These are phyloP conservation scores for Candida saitoana DNA, from an alignment of 805 yeast genomes.

Conservation along the genomic window DNA sequence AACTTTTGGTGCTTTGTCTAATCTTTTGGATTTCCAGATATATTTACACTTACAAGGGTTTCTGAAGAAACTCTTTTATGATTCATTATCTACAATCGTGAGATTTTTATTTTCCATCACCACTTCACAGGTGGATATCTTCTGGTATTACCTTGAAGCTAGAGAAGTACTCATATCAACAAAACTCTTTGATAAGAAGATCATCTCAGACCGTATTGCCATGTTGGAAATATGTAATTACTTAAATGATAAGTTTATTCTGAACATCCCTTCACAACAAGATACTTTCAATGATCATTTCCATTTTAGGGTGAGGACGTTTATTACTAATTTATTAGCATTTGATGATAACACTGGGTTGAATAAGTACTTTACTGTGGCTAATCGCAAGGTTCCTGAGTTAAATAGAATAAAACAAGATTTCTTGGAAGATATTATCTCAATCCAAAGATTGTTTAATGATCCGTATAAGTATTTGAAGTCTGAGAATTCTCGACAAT, in stretches of 20 bases:
- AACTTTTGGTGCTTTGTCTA: slow-evolving; percentile 14
- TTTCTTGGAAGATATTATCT: slow-evolving; percentile 31
- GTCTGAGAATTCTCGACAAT: slow-evolving; percentile 15
- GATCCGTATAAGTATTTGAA: slow-evolving; percentile 33
- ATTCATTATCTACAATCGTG: slow-evolving; percentile 20
- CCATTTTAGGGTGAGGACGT: slow-evolving; percentile 32
- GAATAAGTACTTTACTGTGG: slow-evolving; percentile 33
- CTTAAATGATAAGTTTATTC: slow-evolving; percentile 29
- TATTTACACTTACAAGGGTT: slow-evolving; percentile 13
- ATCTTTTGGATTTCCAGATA: slow-evolving; percentile 26
- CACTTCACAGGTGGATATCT: slow-evolving; percentile 17
- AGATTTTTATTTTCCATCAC: slow-evolving; percentile 20
- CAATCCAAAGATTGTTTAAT: slow-evolving; percentile 25
- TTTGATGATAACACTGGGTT: slow-evolving; percentile 44
- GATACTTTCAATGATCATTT: slow-evolving; percentile 38
- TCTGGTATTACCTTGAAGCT: slow-evolving; percentile 38
- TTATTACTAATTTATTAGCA: slow-evolving; percentile 29
- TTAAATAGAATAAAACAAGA: slow-evolving; percentile 18
- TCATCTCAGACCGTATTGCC: slow-evolving; percentile 34
- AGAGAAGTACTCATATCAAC: slow-evolving; percentile 20
- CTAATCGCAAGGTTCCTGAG: slow-evolving; percentile 25
- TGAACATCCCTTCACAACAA: slow-evolving; percentile 27
- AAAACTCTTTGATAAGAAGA: slow-evolving; percentile 23
- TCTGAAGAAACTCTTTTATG: slow-evolving; percentile 23
- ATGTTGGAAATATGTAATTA: slow-evolving; percentile 37